A percentile compares a stretch with the other conserved stretches of the same genome.
phyloP scores from a whole-genome alignment of 2,329 filamentous ascomycete species.

The Curvularia hawaiiensis region DNA sequence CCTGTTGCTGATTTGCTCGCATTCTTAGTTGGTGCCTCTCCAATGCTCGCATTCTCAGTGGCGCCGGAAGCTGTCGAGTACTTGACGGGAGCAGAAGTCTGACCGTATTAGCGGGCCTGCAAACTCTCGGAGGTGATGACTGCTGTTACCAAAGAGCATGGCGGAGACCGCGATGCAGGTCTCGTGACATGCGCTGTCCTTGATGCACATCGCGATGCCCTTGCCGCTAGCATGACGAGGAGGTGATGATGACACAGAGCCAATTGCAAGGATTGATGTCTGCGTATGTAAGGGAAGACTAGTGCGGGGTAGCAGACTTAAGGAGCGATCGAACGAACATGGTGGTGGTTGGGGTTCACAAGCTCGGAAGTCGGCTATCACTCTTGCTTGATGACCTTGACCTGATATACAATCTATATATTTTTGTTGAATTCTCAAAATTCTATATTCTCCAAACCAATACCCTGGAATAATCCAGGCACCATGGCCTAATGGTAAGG shows the following conservation, averaged over 20 bases:
- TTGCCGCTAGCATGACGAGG: background rate
- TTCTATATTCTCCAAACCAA: background rate
- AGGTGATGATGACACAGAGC: background rate
- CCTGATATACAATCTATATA: too few relatives aligned
- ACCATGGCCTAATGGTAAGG: conserved; percentile 53
- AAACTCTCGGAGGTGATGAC: too few relatives aligned
- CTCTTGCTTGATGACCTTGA: too few relatives aligned
- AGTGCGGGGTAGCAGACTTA: background rate
- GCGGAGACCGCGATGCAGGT: background rate
- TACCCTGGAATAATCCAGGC: conserved; percentile 17
- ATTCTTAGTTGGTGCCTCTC: background rate
- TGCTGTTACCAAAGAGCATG: background rate
- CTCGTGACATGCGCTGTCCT: background rate
- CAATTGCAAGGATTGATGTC: background rate
- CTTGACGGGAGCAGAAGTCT: background rate
- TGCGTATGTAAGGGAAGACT: too few relatives aligned
- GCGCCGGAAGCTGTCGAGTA: background rate
- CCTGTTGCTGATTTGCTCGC: background rate
- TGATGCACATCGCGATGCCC: background rate
- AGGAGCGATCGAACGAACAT: background rate
- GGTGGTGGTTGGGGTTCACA: background rate
- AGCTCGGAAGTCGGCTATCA: conserved; percentile 1
- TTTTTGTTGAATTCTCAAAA: too few relatives aligned
- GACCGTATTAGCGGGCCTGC: background rate
- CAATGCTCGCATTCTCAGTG: background rate